phyloP scores from a whole-genome alignment of 208 protist species.

The Acanthamoeba royreba region DNA sequence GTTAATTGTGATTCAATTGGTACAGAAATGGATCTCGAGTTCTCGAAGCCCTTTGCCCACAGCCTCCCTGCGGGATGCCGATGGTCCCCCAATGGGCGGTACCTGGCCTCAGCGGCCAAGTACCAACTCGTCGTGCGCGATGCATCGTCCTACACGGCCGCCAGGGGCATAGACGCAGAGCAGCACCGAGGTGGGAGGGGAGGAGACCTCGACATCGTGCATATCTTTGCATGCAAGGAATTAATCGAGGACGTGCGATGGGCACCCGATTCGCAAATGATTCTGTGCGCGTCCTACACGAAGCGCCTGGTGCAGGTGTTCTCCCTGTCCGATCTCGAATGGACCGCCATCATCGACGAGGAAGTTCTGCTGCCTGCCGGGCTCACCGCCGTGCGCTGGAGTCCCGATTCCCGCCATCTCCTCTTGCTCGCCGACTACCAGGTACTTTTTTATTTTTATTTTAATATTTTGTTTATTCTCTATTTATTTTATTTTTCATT shows the following conservation, averaged over 20 bases:
- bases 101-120: background rate
- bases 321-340: background rate
- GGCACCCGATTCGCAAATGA: background rate
- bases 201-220: background rate
- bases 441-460: background rate
- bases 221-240: background rate
- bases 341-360: background rate
- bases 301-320: background rate
- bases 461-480: background rate
- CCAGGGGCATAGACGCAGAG: too few species aligned
- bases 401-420: background rate
- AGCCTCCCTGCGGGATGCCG: background rate
- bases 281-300: background rate
- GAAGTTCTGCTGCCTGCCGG: background rate
- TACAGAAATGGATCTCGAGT: background rate
- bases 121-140: slow-evolving; percentile 18
- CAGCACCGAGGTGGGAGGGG: too few species aligned
- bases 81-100: background rate
- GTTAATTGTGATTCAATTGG: too few species aligned
- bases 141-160: too few species aligned
- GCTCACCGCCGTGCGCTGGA: background rate
- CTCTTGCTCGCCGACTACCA: background rate
- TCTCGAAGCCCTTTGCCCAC: background rate
- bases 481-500: too few species aligned
- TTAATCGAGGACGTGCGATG: background rate